Base-by-base conservation (phyloP, 371 early-diverging fungal species). In the Mucor indicus region DNA sequence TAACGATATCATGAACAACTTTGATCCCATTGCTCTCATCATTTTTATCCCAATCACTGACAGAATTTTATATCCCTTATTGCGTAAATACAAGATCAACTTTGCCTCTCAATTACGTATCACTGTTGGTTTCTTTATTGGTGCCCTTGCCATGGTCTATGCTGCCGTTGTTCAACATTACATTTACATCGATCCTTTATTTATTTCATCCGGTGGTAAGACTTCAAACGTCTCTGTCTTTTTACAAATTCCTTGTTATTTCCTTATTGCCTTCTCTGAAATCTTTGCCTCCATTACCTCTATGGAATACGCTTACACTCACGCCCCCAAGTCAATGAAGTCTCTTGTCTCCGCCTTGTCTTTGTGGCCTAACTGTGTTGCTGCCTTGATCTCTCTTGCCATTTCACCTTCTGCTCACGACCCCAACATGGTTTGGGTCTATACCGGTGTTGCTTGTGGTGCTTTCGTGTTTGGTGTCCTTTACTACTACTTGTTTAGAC, bases 21-120 rank as follows among this genome's bases (percentile, higher is more conserved):
- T 81, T 77, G 80, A 87, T 59, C 79, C 86, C n/a, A 70, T 84
- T 46, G 75, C 79, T 44, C 62, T 89, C 27, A 75, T 87, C 38
- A 69, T 87, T 30, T 72, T 82, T 32, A 82, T 87, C 37, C 90
- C 90, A 16, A 67, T 87, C 31, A 74, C 79, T 29, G 89, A 89
- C 57, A 38, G 54, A 24, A 24, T 81, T 23, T 21, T 89, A 40
- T 87, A 81, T 67, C 90, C 90, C 7, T 38, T 68, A 6, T 60
- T 89, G 42, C 76, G 81, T 39, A 77, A 69, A 16, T 27, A 33
- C 29, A 60, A 57, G 20, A 59, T 69, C 37, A 52, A 57, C 20
- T 57, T 69, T 33, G 44, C 45, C 12, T 43, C 62, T 31, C 69
- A 69, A 43, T 33, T 37, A 21, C 69, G 69, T 43, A 69, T 69